A percentile compares a stretch with the other conserved stretches of the same genome.
Conservation (phyloP, 2,329 filamentous ascomycete genomes). For the Akanthomyces dipterigenus region DNA sequence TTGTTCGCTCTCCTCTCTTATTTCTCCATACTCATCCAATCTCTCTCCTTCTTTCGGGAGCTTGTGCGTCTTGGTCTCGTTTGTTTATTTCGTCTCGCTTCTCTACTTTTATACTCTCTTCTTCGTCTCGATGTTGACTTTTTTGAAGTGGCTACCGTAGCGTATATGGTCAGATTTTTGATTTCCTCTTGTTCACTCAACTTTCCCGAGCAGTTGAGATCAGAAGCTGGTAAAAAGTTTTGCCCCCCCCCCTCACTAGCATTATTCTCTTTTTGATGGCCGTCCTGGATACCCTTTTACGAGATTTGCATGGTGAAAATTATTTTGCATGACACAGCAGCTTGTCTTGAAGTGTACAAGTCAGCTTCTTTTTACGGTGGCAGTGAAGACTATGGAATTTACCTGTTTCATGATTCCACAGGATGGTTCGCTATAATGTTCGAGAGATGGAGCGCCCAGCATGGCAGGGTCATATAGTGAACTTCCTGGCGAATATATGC, state of each 20-base stretch:
- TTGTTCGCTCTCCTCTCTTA: constrained; percentile 12
- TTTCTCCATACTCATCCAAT: constrained; percentile 7
- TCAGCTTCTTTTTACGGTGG: not conserved
- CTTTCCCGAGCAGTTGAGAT: not conserved
- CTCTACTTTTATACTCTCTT: constrained; percentile 14
- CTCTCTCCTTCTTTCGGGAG: constrained; percentile 6
- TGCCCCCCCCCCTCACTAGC: not conserved
- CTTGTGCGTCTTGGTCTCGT: constrained; percentile 12
- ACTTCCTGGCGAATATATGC: not conserved
- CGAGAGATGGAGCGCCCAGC: not conserved
- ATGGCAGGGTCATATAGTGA: not conserved
- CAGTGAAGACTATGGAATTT: not conserved
- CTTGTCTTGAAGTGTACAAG: not conserved
- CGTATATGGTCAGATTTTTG: constrained; percentile 15
- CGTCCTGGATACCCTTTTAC: constrained; percentile 12
- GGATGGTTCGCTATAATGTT: not conserved
- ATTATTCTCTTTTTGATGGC: not conserved
- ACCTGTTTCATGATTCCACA: not conserved
- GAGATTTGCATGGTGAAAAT: constrained; percentile 2
- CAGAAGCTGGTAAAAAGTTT: constrained; percentile 13
- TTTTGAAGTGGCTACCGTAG: constrained; percentile 19
- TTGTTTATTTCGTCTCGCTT: constrained; percentile 16
- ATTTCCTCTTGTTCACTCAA: constrained; percentile 14
- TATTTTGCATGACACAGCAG: not conserved
- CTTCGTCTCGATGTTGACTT: constrained; percentile 23